A percentile compares a stretch with the other conserved stretches of the same genome.
phyloP scores from a whole-genome alignment of 495 filamentous ascomycete genomes.

The Geoglossum glabrum region DNA sequence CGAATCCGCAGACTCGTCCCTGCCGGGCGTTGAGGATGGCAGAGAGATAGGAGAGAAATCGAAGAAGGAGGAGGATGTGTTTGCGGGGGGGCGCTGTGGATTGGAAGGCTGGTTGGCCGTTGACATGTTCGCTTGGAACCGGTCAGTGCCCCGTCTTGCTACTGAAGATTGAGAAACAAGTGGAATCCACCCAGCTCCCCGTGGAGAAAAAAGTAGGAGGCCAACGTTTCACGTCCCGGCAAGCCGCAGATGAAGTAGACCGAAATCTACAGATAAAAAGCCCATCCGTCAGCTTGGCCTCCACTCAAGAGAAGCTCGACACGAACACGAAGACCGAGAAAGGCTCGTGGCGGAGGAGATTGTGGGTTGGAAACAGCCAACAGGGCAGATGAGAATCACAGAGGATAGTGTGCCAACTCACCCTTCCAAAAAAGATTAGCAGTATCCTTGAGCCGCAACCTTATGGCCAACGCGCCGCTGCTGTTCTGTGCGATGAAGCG shows the following conservation, averaged over 20 bases:
- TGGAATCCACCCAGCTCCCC: neutral
- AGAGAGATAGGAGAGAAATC: neutral
- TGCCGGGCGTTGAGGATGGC: neutral
- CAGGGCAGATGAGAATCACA: too few species aligned
- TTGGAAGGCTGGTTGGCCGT: neutral
- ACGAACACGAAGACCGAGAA: neutral
- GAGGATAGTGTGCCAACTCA: neutral
- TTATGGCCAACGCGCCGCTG: neutral
- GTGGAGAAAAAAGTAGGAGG: neutral
- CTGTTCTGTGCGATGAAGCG: neutral
- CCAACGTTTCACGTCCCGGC: neutral
- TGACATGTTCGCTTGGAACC: neutral
- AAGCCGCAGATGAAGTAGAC: neutral
- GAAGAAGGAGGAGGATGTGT: neutral
- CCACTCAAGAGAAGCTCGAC: neutral
- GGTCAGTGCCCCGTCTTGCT: neutral
- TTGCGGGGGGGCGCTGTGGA: neutral
- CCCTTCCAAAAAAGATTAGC: neutral
- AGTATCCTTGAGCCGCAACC: neutral
- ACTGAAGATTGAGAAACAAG: neutral
- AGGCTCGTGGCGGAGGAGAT: neutral
- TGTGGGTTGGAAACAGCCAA: too few species aligned
- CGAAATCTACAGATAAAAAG: neutral
- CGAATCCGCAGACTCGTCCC: neutral
- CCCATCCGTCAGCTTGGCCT: neutral